Percentiles rank a stretch among this genome's conserved stretches.
Conservation (phyloP, 768 basidiomycete species). For the Rhizopogon vinicolor region DNA sequence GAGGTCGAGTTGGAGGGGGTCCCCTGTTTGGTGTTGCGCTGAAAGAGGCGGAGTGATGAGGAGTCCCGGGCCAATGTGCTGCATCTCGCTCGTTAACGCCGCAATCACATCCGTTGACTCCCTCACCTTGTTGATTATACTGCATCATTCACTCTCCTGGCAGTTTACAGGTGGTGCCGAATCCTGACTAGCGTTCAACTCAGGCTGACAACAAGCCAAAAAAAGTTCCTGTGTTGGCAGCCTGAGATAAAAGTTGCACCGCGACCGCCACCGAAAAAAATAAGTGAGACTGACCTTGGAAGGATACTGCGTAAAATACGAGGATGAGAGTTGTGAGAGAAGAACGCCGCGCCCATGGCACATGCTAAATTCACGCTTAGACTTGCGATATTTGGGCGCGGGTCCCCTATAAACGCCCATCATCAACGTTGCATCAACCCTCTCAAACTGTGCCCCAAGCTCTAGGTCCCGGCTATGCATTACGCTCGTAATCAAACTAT, state of each 20-base stretch:
- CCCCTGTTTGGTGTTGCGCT: slow-evolving; percentile 7
- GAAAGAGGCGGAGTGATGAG: slow-evolving; percentile 17
- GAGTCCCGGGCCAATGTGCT: slow-evolving; percentile 10
- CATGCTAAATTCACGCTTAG: background rate
- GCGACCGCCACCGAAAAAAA: background rate
- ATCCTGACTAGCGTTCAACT: background rate
- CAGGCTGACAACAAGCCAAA: background rate
- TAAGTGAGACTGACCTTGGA: background rate
- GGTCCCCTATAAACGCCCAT: background rate
- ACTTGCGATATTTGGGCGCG: background rate
- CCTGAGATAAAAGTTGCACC: too few species aligned
- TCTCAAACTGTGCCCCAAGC: background rate
- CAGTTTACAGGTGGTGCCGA: background rate
- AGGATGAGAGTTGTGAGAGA: background rate
- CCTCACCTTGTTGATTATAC: slow-evolving; percentile 26
- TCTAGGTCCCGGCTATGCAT: background rate
- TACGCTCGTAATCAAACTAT: background rate
- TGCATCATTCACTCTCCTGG: slow-evolving; percentile 16
- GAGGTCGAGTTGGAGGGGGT: slow-evolving; percentile 12
- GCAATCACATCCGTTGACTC: background rate
- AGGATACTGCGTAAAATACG: background rate
- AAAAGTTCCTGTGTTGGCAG: background rate
- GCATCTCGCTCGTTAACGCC: slow-evolving; percentile 1
- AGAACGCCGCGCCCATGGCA: background rate
- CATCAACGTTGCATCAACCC: background rate